Evolutionary conservation across 169 alveolate species (phyloP), one percentile per base, ranked within the genome.

Genomic region (Miamiensis avidus): DNA sequence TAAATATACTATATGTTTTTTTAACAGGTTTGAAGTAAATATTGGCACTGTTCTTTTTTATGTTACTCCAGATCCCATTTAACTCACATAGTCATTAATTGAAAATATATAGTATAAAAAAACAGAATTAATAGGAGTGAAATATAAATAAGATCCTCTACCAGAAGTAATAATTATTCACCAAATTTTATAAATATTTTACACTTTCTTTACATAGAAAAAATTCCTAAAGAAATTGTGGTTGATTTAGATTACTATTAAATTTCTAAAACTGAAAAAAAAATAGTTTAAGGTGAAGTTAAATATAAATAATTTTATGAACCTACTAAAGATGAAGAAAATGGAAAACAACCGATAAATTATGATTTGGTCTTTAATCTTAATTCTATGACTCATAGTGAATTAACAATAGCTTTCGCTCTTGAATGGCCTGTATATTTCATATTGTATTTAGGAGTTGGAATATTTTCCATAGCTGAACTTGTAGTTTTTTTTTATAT

Each of bases 11-110:
- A n/a, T n/a, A n/a, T n/a, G n/a, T n/a, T n/a, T n/a, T n/a, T n/a
- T n/a, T n/a, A n/a, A n/a, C n/a, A n/a, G n/a, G 93, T 94, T 91
- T 86, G 92, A 94, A 85, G 34, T 86, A 1, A 74, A 64, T 32
- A 78, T 78, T 20, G 82, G 81, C 32, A 77, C 78, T 31, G 82
- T 91, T 34, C 29, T 92, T 26, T 94, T 93, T 85, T 86, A 88
- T n/a, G 29, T 79, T 0, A 79, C 84, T n/a, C 25, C 74, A 27
- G 64, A 79, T 16, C 76, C 84, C 29, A 79, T 79, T 0, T 75
- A 79, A n/a, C 31, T 79, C 1, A 34, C 65, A 1, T 1, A 34
- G n/a, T n/a, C 15, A 25, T 11, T 79, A n/a, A 25, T 20, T 49
- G 0, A 32, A 79, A 65, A 49, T 0, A 30, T n/a, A 64, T n/a